Conservation (phyloP, 495 filamentous ascomycete species). For the Annulohypoxylon stygium region DNA sequence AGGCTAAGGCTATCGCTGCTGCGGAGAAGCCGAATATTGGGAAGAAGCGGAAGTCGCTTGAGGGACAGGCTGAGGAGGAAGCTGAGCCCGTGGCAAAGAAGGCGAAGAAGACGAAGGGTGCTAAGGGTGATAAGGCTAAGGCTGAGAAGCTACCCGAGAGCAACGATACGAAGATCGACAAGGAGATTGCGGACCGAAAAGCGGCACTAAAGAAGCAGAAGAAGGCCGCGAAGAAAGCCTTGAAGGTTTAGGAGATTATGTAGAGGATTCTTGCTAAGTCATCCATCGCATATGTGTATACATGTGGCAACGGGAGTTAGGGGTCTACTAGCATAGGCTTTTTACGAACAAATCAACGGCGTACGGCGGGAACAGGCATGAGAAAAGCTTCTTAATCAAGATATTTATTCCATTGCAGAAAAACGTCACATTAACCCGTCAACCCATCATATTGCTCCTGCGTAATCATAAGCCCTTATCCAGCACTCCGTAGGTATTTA, state of each 20-base stretch:
- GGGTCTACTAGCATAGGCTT: constrained; percentile 47
- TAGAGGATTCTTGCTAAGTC: neutral
- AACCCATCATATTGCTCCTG: constrained; percentile 19
- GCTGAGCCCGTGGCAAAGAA: constrained; percentile 62
- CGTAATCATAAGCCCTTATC: constrained; percentile 25
- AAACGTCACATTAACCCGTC: constrained; percentile 19
- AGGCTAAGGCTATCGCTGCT: constrained; percentile 56
- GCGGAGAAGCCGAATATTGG: constrained; percentile 68
- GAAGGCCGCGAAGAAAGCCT: constrained; percentile 70
- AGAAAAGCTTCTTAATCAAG: constrained; percentile 23
- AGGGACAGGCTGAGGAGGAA: constrained; percentile 48
- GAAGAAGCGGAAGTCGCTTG: constrained; percentile 74
- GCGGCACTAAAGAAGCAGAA: constrained; percentile 71
- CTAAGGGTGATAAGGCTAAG: constrained; percentile 49
- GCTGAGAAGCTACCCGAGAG: constrained; percentile 60
- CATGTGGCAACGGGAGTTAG: constrained; percentile 48
- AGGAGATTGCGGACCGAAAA: constrained; percentile 70
- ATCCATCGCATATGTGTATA: constrained; percentile 31
- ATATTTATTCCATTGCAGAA: constrained; percentile 22
- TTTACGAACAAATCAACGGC: constrained; percentile 33
- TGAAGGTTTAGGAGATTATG: constrained; percentile 46
- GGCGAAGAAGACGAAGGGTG: constrained; percentile 64
- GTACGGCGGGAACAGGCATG: constrained; percentile 30
- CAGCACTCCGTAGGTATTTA: constrained; percentile 6
- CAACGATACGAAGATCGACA: constrained; percentile 69